Percentiles rank a stretch among this genome's conserved stretches.
These are phyloP conservation scores for Dendrothele bispora DNA, from an alignment of 768 basidiomycete species.

Conservation along the genomic window DNA sequence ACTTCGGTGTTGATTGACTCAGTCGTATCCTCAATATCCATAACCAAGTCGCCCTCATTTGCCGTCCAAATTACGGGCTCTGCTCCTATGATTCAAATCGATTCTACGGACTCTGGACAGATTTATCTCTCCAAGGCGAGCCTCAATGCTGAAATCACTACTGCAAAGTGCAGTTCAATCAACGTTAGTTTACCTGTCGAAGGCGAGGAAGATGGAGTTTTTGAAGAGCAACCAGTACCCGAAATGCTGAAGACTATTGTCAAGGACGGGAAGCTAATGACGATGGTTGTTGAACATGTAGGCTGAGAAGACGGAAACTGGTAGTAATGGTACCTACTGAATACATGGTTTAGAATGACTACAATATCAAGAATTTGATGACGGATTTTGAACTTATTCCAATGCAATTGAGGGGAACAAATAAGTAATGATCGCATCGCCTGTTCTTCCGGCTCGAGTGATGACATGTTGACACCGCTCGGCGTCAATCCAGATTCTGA, in stretches of 20 bases:
- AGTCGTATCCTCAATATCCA: conserved; percentile 85
- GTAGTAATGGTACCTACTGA: too few species aligned
- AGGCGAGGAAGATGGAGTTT: conserved; percentile 90
- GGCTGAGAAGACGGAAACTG: too few species aligned
- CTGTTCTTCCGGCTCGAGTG: too few species aligned
- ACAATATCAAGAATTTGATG: too few species aligned
- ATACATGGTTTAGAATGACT: too few species aligned
- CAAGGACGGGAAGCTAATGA: conserved; percentile 80
- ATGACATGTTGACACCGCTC: too few species aligned
- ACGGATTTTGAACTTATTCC: too few species aligned
- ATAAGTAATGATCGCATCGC: too few species aligned
- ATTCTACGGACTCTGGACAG: conserved; percentile 93
- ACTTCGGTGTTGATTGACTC: conserved; percentile 88
- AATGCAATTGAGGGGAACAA: too few species aligned
- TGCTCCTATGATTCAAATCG: conserved; percentile 91
- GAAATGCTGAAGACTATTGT: conserved; percentile 94
- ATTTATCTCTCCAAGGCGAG: conserved; percentile 88
- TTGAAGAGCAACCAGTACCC: conserved; percentile 85
- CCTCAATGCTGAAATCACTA: conserved; percentile 80
- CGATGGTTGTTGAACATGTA: conserved; percentile 84
- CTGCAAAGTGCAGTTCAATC: conserved; percentile 90
- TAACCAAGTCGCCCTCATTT: conserved; percentile 94
- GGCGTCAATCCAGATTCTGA: too few species aligned
- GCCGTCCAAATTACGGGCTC: conserved; percentile 86
- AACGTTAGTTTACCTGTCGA: conserved; percentile 87